Evolutionary conservation across 163 green algal species (phyloP).

Genomic region (Chloromonas sp.): DNA sequence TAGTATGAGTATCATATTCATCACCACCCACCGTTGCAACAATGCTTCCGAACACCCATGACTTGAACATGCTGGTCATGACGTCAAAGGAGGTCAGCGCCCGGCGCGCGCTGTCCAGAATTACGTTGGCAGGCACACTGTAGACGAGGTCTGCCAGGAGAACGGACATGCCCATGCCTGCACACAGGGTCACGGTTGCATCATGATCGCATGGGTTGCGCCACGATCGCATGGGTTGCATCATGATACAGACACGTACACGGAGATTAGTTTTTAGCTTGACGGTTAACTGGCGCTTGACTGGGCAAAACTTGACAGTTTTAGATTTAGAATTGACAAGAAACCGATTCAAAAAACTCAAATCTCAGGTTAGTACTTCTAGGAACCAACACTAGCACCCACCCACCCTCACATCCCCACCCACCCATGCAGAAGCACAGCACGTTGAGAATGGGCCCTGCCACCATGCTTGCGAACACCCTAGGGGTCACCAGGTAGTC

Average conservation of each 20-base stretch:
- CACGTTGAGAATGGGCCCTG: constrained; percentile 88
- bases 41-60: constrained; percentile 89
- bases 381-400: no score
- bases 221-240: not conserved
- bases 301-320: not conserved
- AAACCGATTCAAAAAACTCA: no score
- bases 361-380: no score
- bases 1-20: no score
- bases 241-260: no score
- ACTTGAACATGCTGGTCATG: constrained; percentile 86
- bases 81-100: constrained; percentile 83
- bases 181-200: not conserved
- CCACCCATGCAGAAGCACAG: constrained; percentile 94
- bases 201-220: not conserved
- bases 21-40: constrained; percentile 68
- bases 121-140: constrained; percentile 87
- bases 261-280: not conserved
- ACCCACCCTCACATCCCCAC: not conserved
- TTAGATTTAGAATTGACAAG: no score
- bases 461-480: constrained; percentile 90
- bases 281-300: not conserved
- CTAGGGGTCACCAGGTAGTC: constrained; percentile 96
- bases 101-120: constrained; percentile 83
- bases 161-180: constrained; percentile 83
- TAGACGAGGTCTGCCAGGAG: constrained; percentile 93